Evolutionary conservation across 495 filamentous ascomycete genomes (phyloP).

Genomic region (Clavariopsis aquatica): DNA sequence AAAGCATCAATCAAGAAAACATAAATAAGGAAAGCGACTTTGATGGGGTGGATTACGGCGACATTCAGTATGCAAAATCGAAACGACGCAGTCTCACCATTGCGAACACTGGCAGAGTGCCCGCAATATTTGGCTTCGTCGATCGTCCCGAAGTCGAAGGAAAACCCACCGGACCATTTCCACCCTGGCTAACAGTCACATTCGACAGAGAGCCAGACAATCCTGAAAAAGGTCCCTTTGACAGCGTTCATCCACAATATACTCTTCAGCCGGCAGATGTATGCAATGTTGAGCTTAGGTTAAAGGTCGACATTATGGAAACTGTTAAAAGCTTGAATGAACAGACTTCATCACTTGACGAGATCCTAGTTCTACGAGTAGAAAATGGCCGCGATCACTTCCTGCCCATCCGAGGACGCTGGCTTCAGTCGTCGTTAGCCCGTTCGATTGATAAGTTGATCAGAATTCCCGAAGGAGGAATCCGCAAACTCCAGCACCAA

Average conservation of each 20-base stretch:
- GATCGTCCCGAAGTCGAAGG: constrained; percentile 60
- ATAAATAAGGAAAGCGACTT: constrained; percentile 35
- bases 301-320: constrained; percentile 61
- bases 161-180: constrained; percentile 46
- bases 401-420: constrained; percentile 72
- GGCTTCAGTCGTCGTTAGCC: constrained; percentile 81
- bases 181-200: constrained; percentile 67
- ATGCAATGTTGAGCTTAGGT: constrained; percentile 64
- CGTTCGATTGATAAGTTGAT: constrained; percentile 81
- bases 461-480: constrained; percentile 74
- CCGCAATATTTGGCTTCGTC: constrained; percentile 73
- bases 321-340: constrained; percentile 74
- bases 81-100: constrained; percentile 70
- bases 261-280: constrained; percentile 82
- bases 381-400: constrained; percentile 87
- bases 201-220: constrained; percentile 56
- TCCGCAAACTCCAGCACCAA: constrained; percentile 57
- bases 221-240: constrained; percentile 43
- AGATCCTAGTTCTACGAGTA: constrained; percentile 88
- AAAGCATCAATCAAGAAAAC: constrained; percentile 31
- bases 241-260: constrained; percentile 48
- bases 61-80: constrained; percentile 65
- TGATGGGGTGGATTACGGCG: constrained; percentile 73
- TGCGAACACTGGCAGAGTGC: constrained; percentile 83
- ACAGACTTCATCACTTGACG: constrained; percentile 65